Evolutionary conservation across 371 early-diverging fungal species (phyloP).

Genomic region (Mucor saturninus): DNA sequence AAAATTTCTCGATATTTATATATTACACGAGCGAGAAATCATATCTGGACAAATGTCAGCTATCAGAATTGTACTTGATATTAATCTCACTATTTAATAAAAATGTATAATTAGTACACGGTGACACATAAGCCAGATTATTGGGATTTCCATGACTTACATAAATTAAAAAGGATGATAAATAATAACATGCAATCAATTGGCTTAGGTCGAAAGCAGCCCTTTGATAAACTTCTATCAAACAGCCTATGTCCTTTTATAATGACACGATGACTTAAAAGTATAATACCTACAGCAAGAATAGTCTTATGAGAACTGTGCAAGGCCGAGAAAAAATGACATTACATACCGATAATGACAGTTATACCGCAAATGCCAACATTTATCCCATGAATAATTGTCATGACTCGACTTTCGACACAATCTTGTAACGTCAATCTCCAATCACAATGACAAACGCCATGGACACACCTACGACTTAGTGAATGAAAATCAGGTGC

Average conservation of each 20-base stretch:
- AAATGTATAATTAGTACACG: background rate
- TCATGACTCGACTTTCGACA: conserved; percentile 26
- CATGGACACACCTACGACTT: conserved; percentile 21
- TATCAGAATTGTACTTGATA: conserved; percentile 30
- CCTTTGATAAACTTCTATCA: conserved; percentile 21
- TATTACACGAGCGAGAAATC: conserved; percentile 38
- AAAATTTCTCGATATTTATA: background rate
- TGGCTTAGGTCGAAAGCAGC: conserved; percentile 33
- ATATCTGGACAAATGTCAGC: conserved; percentile 30
- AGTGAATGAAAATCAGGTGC: conserved; percentile 8
- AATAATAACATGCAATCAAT: conserved; percentile 37
- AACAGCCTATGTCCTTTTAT: conserved; percentile 30
- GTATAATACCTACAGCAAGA: conserved; percentile 8
- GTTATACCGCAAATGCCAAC: conserved; percentile 26
- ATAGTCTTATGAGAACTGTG: background rate
- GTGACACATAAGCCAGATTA: background rate
- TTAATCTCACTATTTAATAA: conserved; percentile 23
- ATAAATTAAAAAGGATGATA: conserved; percentile 28
- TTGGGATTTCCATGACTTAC: conserved; percentile 17
- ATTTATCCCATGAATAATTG: conserved; percentile 31
- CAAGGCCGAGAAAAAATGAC: background rate
- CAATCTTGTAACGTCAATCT: conserved; percentile 27
- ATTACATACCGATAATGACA: conserved; percentile 18
- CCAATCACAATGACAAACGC: conserved; percentile 36
- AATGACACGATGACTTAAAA: conserved; percentile 24